These are phyloP conservation scores for Gonium pectorale DNA, from an alignment of 139 green algal species.

Conservation along the genomic window DNA sequence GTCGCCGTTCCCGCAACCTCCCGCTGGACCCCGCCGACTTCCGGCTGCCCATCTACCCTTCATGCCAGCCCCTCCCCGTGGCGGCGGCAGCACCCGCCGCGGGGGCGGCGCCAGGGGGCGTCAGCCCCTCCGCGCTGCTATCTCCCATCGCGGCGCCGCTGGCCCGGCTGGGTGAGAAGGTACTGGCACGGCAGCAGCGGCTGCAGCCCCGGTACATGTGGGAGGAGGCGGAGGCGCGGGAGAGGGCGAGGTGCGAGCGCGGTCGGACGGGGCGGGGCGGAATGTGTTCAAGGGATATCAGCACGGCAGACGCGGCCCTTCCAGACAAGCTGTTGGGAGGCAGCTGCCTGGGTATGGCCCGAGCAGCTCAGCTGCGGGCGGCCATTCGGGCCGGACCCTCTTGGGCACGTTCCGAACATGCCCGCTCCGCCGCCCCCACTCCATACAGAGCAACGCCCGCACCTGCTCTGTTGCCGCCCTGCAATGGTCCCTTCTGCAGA, in stretches of 20 bases:
- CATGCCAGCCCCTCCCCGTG: not conserved
- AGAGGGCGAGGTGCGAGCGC: slow-evolving; percentile 22
- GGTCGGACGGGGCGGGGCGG: too few relatives aligned
- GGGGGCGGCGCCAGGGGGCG: not conserved
- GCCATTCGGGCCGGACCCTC: too few relatives aligned
- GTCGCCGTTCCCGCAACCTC: slow-evolving; percentile 32
- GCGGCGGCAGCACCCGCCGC: not conserved
- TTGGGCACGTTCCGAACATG: too few relatives aligned
- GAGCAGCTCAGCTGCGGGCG: too few relatives aligned
- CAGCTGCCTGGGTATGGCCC: too few relatives aligned
- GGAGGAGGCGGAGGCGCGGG: not conserved
- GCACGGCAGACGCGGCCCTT: too few relatives aligned
- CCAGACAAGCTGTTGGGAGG: too few relatives aligned
- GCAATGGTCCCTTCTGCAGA: too few relatives aligned
- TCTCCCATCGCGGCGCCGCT: not conserved
- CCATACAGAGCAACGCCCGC: too few relatives aligned
- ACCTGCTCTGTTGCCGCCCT: too few relatives aligned
- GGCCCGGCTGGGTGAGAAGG: slow-evolving; percentile 5
- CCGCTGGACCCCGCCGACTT: not conserved
- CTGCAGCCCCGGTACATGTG: not conserved
- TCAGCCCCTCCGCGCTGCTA: slow-evolving; percentile 2
- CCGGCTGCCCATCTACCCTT: slow-evolving; percentile 21
- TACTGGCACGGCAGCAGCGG: slow-evolving; percentile 26
- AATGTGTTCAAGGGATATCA: not conserved
- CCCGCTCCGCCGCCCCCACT: too few relatives aligned